phyloP scores from a whole-genome alignment of 176 grass and related monocot genomes.

The Chloris gayana region DNA sequence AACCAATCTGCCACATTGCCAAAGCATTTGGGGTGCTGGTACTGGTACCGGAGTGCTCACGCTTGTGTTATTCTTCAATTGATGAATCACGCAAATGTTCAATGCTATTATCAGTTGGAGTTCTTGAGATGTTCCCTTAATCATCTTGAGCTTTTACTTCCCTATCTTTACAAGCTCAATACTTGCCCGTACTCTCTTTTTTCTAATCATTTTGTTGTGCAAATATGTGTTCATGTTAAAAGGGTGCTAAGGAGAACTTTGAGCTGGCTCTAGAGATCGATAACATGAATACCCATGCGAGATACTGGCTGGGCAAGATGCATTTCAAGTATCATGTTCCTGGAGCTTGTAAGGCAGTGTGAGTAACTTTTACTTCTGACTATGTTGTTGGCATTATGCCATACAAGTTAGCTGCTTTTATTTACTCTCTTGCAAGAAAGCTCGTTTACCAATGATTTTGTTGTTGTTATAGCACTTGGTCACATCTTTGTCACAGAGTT shows the following conservation, averaged over 20 bases:
- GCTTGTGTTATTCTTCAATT: neutral
- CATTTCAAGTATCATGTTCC: slow-evolving; percentile 99
- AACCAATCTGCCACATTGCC: neutral
- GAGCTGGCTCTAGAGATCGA: slow-evolving; percentile 87
- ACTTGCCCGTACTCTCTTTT: neutral
- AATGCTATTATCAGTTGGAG: neutral
- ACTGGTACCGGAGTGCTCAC: neutral
- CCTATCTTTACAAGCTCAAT: neutral
- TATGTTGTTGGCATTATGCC: neutral
- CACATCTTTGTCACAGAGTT: neutral
- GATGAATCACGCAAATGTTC: neutral
- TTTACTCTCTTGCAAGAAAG: neutral
- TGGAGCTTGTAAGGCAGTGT: slow-evolving; percentile 91
- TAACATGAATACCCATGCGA: slow-evolving; percentile 84
- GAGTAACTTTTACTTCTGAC: slow-evolving; percentile 29
- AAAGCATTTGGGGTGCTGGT: neutral
- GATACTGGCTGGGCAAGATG: slow-evolving; percentile 88
- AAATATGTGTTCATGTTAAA: slow-evolving; percentile 28
- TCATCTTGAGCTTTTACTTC: neutral
- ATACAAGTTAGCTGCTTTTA: neutral
- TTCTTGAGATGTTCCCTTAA: neutral
- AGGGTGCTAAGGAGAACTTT: slow-evolving; percentile 92
- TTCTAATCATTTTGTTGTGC: slow-evolving; percentile 9
- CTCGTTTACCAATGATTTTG: neutral
- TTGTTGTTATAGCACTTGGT: neutral